phyloP scores from a whole-genome alignment of 2,329 filamentous ascomycete genomes.

The Colletotrichum falcatum region DNA sequence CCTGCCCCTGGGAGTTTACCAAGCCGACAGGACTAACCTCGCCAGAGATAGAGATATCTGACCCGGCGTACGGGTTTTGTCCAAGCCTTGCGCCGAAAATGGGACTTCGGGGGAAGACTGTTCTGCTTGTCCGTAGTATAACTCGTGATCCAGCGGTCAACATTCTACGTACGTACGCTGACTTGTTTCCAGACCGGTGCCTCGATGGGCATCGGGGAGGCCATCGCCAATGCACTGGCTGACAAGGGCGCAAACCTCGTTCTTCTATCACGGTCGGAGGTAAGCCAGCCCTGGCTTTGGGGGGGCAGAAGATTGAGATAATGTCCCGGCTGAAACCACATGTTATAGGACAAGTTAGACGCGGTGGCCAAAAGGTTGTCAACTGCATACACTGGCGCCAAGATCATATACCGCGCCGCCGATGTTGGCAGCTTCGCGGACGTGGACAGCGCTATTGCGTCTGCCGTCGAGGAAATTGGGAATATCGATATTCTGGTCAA shows the following conservation, averaged over 20 bases:
- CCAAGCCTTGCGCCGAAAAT: neutral
- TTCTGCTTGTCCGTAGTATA: neutral
- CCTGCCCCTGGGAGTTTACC: no score
- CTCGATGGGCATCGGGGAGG: constrained; percentile 60
- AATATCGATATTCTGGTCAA: constrained; percentile 60
- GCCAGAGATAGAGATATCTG: neutral
- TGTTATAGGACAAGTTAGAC: constrained; percentile 42
- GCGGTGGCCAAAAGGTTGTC: constrained; percentile 42
- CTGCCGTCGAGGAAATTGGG: constrained; percentile 49
- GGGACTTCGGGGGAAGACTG: constrained; percentile 15
- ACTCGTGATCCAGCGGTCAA: neutral
- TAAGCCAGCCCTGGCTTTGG: neutral
- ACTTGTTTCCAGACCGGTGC: constrained; percentile 50
- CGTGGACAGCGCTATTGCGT: constrained; percentile 47
- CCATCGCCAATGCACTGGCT: constrained; percentile 55
- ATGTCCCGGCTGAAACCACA: neutral
- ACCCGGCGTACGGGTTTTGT: no score
- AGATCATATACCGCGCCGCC: constrained; percentile 39
- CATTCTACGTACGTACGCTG: neutral
- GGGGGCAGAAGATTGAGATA: neutral
- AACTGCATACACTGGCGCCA: constrained; percentile 26
- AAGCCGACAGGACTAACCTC: neutral
- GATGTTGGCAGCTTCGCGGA: constrained; percentile 51
- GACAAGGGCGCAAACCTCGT: constrained; percentile 54
- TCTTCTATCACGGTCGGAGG: constrained; percentile 55